Base-by-base conservation (phyloP, 1,284 basidiomycete genomes). In the Cutaneotrichosporon daszewskae region DNA sequence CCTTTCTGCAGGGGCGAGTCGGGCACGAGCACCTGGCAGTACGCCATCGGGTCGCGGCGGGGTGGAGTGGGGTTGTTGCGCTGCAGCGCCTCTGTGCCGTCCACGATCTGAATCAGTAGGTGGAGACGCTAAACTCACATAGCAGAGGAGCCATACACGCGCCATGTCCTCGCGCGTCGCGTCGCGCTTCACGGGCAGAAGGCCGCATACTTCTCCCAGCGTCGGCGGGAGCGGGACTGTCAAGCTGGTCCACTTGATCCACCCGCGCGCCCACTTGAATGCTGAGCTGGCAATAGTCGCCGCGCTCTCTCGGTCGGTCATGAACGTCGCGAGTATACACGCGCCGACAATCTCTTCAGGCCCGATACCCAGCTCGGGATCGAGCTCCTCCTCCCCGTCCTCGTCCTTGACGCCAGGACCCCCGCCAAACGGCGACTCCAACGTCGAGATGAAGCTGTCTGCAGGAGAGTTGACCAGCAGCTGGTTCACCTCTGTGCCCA, bases 301-400 rank as follows among this genome's bases (percentile, higher is more conserved):
- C 5, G 60, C 60, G 27, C 58, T 47, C 22, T 55, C 53, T 22
- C 57, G 47, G 25, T 63, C 58, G 1, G 48, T 51, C 47, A 60
- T 63, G 35, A 60, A 68, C 24, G 57, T 59, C 9, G 65, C 59
- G 4, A 68, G 44, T 17, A 64, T 47, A 37, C 58, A 61, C 13
- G 59, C 56, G 17, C 54, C 65, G 2, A 66, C 58, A 49, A 70
- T 70, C 54, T 70, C 68, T 45, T 70, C 68, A 12, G 68, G 65
- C 2, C 68, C 68, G 22, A 70, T 59, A 14, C 64, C 68, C 18
- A 69, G 53, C 48, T 70, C 68, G 12, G 62, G 59, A 51, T 70
- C 66, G 31, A 54, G 45, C 19, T 49, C 52, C 29, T 54, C 52
- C 27, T 54, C 48, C 17, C 42, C 48, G 5, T 54, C 52, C 28